Base-by-base conservation (phyloP, 352 stramenopile species). In the Phytophthora foliorum region DNA sequence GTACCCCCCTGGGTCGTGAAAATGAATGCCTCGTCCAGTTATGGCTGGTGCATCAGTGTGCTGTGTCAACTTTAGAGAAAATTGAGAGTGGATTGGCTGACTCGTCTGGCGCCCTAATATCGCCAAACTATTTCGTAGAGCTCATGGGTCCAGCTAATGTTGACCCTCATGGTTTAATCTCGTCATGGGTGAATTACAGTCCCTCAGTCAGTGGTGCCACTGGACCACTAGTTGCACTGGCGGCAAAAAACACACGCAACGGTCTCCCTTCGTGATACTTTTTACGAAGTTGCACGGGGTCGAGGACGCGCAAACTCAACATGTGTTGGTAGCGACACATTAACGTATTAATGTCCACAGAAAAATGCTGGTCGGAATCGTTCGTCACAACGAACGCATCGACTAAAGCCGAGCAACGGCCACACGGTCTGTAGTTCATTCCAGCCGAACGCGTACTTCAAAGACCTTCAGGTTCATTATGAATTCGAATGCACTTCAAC, bases 151-250 rank as follows among this genome's bases (percentile, higher is more conserved):
- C 39, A 51, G 17, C 29, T 4, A 56, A 67, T 3, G 31, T 24
- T 16, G 24, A 17, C 45, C 16, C 9, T 50, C 41, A n/a, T 7
- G 51, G 34, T 9, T 63, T 32, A 45, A 61, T 34, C n/a, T 50
- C 27, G 50, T 54, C 24, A 19, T 63, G 29, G 29, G 56, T 63
- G 13, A 44, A 63, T 34, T 63, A 44, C 21, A 63, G 46, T 27
- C 42, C 56, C 3, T 4, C 44, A 1, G 32, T 55, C 14, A 56
- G 31, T 11, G 56, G 56, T 9, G 22, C 56, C 36, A 63, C 21
- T 63, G 56, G 56, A 11, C 44, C 56, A 4, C 22, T 63, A 6
- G 49, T 55, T 14, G 42, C 56, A 3, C 34, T 63, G 14, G 31
- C 10, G 2, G 56, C 56, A 14, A 29, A 63, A 39, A 44, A 63